Evolutionary conservation across 176 grass and related monocot genomes (phyloP).

Genomic region (Bonia amplexicaulis): DNA sequence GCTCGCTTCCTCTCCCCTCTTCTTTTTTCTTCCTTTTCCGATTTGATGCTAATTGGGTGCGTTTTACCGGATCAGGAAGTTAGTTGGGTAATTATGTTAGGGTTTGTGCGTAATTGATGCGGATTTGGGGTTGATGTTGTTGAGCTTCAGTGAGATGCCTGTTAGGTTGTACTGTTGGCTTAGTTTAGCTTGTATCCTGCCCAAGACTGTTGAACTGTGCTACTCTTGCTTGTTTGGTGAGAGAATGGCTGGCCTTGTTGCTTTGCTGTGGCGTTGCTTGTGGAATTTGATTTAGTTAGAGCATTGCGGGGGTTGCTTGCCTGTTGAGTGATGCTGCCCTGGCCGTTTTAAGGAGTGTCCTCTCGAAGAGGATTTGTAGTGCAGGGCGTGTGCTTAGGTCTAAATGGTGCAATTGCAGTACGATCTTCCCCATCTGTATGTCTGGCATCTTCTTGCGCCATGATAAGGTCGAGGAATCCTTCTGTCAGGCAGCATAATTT

Average conservation of each 20-base stretch:
- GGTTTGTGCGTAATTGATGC: background rate
- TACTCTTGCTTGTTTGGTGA: constrained; percentile 28
- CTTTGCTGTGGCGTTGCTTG: constrained; percentile 13
- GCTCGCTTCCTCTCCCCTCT: background rate
- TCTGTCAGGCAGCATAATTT: background rate
- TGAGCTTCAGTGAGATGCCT: background rate
- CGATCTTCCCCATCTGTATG: background rate
- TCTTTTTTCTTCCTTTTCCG: background rate
- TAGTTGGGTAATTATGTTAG: background rate
- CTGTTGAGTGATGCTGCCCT: constrained; percentile 5
- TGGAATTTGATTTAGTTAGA: background rate
- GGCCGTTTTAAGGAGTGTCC: background rate
- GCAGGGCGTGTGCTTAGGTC: background rate
- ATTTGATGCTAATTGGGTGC: background rate
- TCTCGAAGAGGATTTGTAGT: background rate
- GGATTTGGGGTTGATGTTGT: background rate
- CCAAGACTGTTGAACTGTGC: background rate
- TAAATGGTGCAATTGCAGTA: background rate
- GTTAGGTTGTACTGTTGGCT: background rate
- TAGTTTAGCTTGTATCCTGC: background rate
- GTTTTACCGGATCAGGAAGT: background rate
- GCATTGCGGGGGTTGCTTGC: constrained; percentile 15
- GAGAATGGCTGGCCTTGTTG: background rate
- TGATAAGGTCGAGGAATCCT: background rate
- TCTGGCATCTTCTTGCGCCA: background rate